These are phyloP conservation scores for Ascosphaera apis DNA, from an alignment of 2,329 filamentous ascomycete genomes.

Conservation along the genomic window DNA sequence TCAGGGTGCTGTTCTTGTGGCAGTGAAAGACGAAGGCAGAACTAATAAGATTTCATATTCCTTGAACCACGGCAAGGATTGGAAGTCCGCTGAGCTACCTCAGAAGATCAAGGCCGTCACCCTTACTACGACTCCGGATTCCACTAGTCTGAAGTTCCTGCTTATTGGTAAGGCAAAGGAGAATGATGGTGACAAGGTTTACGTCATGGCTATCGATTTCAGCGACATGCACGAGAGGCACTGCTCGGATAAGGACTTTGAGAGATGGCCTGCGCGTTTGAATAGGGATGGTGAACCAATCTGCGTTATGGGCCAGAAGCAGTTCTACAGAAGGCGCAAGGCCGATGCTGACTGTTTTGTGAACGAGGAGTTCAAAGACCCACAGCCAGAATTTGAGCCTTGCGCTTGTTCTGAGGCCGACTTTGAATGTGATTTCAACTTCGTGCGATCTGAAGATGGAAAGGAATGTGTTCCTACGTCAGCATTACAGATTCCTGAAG, in stretches of 20 bases:
- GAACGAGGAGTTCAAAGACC: slow-evolving; percentile 55
- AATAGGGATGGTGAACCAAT: slow-evolving; percentile 59
- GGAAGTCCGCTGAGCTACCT: slow-evolving; percentile 49
- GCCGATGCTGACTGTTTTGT: slow-evolving; percentile 76
- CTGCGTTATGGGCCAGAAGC: slow-evolving; percentile 91
- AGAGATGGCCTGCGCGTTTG: slow-evolving; percentile 67
- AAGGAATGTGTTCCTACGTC: slow-evolving; percentile 45
- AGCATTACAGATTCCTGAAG: slow-evolving; percentile 42
- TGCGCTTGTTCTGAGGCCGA: slow-evolving; percentile 69
- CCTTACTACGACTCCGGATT: slow-evolving; percentile 76
- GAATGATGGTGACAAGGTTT: slow-evolving; percentile 28
- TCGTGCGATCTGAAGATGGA: slow-evolving; percentile 41
- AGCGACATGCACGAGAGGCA: slow-evolving; percentile 54
- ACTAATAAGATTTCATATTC: slow-evolving; percentile 51
- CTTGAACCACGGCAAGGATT: slow-evolving; percentile 67
- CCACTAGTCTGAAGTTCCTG: slow-evolving; percentile 77
- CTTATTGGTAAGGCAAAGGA: slow-evolving; percentile 40
- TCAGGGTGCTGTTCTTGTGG: slow-evolving; percentile 69
- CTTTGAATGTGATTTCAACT: slow-evolving; percentile 95
- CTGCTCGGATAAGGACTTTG: slow-evolving; percentile 50
- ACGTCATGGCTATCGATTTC: slow-evolving; percentile 64
- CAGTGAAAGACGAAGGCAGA: slow-evolving; percentile 43
- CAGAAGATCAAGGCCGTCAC: slow-evolving; percentile 46
- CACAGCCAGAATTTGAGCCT: slow-evolving; percentile 41
- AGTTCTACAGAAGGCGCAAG: slow-evolving; percentile 67